Evolutionary conservation across 1,284 basidiomycete genomes (phyloP).

Genomic region (Heterobasidion parviporum): DNA sequence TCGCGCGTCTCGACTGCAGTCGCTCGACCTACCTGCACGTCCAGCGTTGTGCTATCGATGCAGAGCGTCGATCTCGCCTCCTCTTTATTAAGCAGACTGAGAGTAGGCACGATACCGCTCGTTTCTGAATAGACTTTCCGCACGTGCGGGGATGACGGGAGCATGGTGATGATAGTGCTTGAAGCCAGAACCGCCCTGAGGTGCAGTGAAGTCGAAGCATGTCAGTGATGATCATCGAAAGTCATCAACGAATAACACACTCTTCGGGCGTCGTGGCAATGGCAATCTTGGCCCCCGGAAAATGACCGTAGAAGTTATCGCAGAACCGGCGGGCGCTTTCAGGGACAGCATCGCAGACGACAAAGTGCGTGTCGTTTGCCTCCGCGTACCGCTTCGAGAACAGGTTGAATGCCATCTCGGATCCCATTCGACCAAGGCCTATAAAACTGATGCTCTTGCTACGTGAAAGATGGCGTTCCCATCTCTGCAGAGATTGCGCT

Average conservation of each 20-base stretch:
- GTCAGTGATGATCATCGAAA: background rate
- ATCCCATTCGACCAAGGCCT: constrained; percentile 78
- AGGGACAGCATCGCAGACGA: constrained; percentile 72
- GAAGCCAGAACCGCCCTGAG: constrained; percentile 54
- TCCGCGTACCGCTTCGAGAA: constrained; percentile 58
- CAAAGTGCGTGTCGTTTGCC: constrained; percentile 43
- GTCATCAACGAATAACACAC: constrained; percentile 36
- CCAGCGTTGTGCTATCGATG: constrained; percentile 86
- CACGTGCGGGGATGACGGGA: constrained; percentile 82
- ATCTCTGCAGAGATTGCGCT: constrained; percentile 1
- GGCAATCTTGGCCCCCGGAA: constrained; percentile 48
- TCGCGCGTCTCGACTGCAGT: constrained; percentile 48
- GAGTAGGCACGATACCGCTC: constrained; percentile 51
- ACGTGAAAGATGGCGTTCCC: constrained; percentile 19
- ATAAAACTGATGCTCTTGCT: constrained; percentile 62
- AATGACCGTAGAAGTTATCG: constrained; percentile 41
- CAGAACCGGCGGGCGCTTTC: constrained; percentile 51
- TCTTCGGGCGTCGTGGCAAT: constrained; percentile 58
- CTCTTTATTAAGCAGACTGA: constrained; percentile 34
- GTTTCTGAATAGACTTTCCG: constrained; percentile 55
- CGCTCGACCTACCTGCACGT: constrained; percentile 63
- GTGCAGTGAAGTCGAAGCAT: background rate
- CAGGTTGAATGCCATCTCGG: constrained; percentile 78
- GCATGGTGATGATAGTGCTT: constrained; percentile 73
- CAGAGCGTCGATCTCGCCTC: constrained; percentile 48